Evolutionary conservation across 2,329 filamentous ascomycete species (phyloP).

Genomic region (Chrysoporthe deuterocubensis): DNA sequence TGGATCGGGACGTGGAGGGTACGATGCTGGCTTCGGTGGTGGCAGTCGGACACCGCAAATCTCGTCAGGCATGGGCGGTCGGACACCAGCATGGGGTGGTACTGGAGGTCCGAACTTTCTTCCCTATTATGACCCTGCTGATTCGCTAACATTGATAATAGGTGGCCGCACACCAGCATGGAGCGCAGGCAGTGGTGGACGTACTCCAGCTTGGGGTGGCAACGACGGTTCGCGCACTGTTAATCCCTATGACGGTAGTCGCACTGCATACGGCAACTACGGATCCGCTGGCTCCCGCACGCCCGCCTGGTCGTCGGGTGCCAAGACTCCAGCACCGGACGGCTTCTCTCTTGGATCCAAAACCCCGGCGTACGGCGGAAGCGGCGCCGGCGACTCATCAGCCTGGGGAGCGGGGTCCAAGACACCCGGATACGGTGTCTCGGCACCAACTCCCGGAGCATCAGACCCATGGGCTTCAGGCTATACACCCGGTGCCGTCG

Average conservation of each 20-base stretch:
- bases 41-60: constrained; percentile 72
- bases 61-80: constrained; percentile 57
- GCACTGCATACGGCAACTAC: constrained; percentile 67
- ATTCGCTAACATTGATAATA: constrained; percentile 47
- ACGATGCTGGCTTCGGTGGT: constrained; percentile 61
- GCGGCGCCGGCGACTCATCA: constrained; percentile 50
- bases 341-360: constrained; percentile 70
- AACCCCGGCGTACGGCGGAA: constrained; percentile 63
- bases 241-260: constrained; percentile 73
- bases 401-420: constrained; percentile 72
- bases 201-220: constrained; percentile 70
- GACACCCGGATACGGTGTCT: constrained; percentile 73
- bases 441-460: constrained; percentile 62
- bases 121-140: not conserved
- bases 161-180: constrained; percentile 66
- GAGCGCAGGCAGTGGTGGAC: constrained; percentile 59
- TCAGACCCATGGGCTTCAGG: constrained; percentile 60
- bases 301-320: constrained; percentile 78
- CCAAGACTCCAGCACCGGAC: constrained; percentile 70
- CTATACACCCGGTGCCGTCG: constrained; percentile 61
- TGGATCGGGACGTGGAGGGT: constrained; percentile 33
- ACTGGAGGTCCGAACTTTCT: constrained; percentile 61
- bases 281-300: constrained; percentile 64
- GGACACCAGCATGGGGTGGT: constrained; percentile 77
- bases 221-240: constrained; percentile 66